Base-by-base conservation (phyloP, 345 rosid genomes). In the Gossypioides kirkii region DNA sequence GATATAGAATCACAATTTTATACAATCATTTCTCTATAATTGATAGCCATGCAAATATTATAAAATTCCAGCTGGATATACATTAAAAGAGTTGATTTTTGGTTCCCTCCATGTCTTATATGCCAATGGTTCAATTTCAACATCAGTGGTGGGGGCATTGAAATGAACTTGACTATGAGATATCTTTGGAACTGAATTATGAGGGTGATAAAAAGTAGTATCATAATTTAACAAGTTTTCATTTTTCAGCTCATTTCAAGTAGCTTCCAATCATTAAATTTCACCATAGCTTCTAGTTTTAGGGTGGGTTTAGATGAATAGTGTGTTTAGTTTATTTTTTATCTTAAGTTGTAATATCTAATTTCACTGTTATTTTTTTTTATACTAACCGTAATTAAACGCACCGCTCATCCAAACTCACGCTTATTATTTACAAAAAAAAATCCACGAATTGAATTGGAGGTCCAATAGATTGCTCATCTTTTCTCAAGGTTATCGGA, bases 121-220 rank as follows among this genome's bases (percentile, higher is more conserved):
- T 25, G 54, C 2, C 45, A 11, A 42, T 23, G 63, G 45, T 73
- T 76, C 75, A 42, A 36, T 77, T 53, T 53, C 74, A 38, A 41
- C 42, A 10, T 18, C 43, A 66, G 8, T 47, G 70, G 58, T 26
- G 78, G 72, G 77, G 77, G 60, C 78, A 26, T 3, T 22, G 58
- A 60, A 10, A 26, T 73, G 76, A 73, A 73, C 62, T 73, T 56
- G 60, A 74, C 17, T 7, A 8, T 32, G 71, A 11, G 20, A 70
- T 69, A 42, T 52, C 50, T n/a, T 64, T n/a, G 53, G 14, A n/a
- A 45, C 16, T 38, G 14, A 54, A 61, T 32, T 11, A 42, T 72
- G 81, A 49, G 26, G 76, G 76, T 64, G 70, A 71, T 36, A 47
- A 25, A 8, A n/a, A 11, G 26, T 14, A 16, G 26, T 14, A 10